Evolutionary conservation across 306 rosid genomes (phyloP), one percentile per base, ranked within the genome.

Genomic region (Herpetospermum pedunculosum): DNA sequence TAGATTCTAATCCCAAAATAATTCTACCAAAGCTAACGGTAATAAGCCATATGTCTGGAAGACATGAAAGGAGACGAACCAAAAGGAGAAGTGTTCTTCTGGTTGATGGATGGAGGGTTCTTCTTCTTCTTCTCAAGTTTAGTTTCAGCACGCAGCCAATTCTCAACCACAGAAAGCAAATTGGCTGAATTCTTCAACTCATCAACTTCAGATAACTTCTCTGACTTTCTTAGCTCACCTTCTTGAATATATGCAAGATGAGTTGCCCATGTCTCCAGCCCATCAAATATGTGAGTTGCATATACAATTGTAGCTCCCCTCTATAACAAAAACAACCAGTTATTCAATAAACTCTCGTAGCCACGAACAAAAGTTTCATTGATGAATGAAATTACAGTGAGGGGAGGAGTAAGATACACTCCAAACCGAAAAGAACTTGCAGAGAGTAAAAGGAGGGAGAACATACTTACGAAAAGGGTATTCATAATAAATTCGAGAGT

Each of bases 241-340:
- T 87, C 92, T 85, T 94, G 98, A 75, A 94, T 91, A 81, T 94
- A 91, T 77, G 97, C 98, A 62, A 94, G 80, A 83, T 94, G 95
- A 49, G 94, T 87, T 68, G 98, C 95, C 98, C 98, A 94, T 64
- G 95, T 85, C 86, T 91, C 98, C 75, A 91, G 89, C 64, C 98
- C 98, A 81, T 94, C 98, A 88, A 94, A 94, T 44, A 91, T 91
- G 80, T 94, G 98, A 30, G 98, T 91, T 79, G 98, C 93, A 77
- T 94, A 91, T n/a, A 91, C 97, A 77, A 93, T 83, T 75, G 91
- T 93, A 64, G 96, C 88, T 80, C 90, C 89, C 76, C 98, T 87
- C 98, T 93, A 64, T 60, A 60, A 62, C 72, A 18, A 79, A 79
- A 28, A 44, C 6, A 43, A 49, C 2, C 23, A 47, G 58, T 13